Evolutionary conservation across 306 rosid species (phyloP), one percentile per base, ranked within the genome.

Genomic region (Vigna mungo): DNA sequence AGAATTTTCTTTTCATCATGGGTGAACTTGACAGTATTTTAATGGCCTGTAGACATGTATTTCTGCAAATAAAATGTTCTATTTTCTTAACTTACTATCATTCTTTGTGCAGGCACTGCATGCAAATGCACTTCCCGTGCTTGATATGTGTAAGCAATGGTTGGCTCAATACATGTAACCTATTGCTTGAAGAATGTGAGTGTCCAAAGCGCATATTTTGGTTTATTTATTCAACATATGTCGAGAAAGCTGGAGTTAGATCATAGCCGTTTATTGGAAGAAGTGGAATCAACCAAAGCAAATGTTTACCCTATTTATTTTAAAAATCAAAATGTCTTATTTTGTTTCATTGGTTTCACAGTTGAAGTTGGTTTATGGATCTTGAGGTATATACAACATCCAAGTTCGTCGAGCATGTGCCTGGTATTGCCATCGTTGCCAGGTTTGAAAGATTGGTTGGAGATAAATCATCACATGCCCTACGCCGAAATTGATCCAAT

Each of bases 141-240:
- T 95, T 66, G 98, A 95, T 82, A 92, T 95, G 97, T 95, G 98
- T 85, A 95, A 95, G 86, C 98, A 95, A 71, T 95, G 98, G 98
- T 84, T 95, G 90, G 96, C 97, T 78, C 96, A 90, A 83, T 90
- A 89, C 85, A 92, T 95, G 98, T 95, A 87, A 83, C 52, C 41
- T 41, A 55, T 76, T 72, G 71, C 79, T 71, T 25, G 75, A 54
- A 64, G 75, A 56, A 51, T 25, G 44, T 44, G 64, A 61, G 80
- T 80, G 71, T 71, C 83, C 71, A 48, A 60, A 72, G 56, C 41
- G 71, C 74, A 70, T 54, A 46, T 79, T 61, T 62, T 39, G 71
- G 73, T 21, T 54, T 36, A 12, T 36, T 51, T 36, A 27, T 74
- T 32, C 80, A 63, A 68, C 18, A 25, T 64, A 56, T 65, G 76